Conservation (phyloP, 2,329 filamentous ascomycete genomes). For the Penicillium sp. region DNA sequence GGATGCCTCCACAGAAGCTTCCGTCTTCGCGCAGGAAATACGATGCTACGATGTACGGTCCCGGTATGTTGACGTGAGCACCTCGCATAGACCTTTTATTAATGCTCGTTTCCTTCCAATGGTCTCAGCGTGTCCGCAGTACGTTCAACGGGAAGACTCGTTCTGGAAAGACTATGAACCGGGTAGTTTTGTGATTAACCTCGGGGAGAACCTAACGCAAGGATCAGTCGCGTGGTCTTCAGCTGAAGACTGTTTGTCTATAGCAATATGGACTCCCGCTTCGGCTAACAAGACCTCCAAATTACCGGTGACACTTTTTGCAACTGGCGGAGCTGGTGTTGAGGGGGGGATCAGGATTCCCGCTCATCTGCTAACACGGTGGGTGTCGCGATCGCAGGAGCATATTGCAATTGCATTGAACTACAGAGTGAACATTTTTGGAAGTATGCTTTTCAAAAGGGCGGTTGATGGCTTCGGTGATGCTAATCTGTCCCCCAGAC, state of each 20-base stretch:
- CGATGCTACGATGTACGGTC: slow-evolving; percentile 26
- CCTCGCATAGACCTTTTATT: background rate
- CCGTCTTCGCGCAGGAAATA: slow-evolving; percentile 9
- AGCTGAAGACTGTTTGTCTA: slow-evolving; percentile 48
- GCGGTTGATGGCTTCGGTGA: background rate
- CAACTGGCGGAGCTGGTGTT: slow-evolving; percentile 26
- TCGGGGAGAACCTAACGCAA: slow-evolving; percentile 17
- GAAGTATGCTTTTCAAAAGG: slow-evolving; percentile 3
- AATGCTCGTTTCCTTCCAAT: background rate
- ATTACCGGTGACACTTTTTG: slow-evolving; percentile 27
- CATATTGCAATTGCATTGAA: slow-evolving; percentile 46
- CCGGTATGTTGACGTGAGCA: background rate
- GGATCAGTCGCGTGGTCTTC: slow-evolving; percentile 23
- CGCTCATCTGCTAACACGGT: slow-evolving; percentile 23
- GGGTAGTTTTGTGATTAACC: slow-evolving; percentile 10
- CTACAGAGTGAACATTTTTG: slow-evolving; percentile 33
- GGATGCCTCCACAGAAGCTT: slow-evolving; percentile 33
- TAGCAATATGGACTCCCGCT: slow-evolving; percentile 48
- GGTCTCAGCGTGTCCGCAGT: slow-evolving; percentile 29
- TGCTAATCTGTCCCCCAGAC: slow-evolving; percentile 3
- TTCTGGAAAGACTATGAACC: slow-evolving; percentile 29
- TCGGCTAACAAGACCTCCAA: slow-evolving; percentile 18
- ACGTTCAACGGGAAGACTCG: slow-evolving; percentile 31
- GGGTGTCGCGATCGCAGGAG: slow-evolving; percentile 44
- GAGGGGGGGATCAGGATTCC: slow-evolving; percentile 42